Percentiles rank a stretch among this genome's conserved stretches.
Conservation (phyloP, 1,139 yeast species). For the Magnusiomyces clavatus region DNA sequence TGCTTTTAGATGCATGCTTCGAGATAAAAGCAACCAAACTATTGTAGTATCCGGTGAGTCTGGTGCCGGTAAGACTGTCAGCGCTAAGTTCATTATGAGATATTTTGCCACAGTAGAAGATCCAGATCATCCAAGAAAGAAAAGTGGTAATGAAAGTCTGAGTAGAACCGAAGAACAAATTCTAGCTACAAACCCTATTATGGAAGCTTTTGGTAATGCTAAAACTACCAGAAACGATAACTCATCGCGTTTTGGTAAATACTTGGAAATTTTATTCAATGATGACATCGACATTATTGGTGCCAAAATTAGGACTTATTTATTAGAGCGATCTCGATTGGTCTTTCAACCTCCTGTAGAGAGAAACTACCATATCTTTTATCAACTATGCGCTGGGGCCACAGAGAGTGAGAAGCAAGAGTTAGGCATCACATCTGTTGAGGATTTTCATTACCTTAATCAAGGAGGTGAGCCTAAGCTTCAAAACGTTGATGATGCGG, state of each 20-base stretch:
- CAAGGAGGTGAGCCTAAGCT: conserved; percentile 81
- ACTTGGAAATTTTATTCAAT: conserved; percentile 83
- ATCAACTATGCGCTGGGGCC: conserved; percentile 81
- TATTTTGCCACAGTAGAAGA: conserved; percentile 94
- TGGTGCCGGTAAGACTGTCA: conserved; percentile 97
- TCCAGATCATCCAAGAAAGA: conserved; percentile 35
- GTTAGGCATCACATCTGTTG: conserved; percentile 50
- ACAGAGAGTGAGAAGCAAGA: conserved; percentile 48
- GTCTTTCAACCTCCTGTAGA: conserved; percentile 87
- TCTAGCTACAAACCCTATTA: conserved; percentile 93
- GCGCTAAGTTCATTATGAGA: conserved; percentile 96
- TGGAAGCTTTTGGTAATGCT: conserved; percentile 99
- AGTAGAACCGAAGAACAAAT: conserved; percentile 91
- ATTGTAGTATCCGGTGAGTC: conserved; percentile 97
- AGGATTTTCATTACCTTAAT: conserved; percentile 72
- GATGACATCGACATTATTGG: conserved; percentile 73
- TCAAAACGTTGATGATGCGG: conserved; percentile 72
- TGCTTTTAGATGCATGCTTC: conserved; percentile 65
- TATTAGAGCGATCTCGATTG: conserved; percentile 86
- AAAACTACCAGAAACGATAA: conserved; percentile 96
- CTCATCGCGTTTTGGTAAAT: conserved; percentile 95
- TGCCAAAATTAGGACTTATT: conserved; percentile 86
- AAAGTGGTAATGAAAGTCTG: conserved; percentile 50
- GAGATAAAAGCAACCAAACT: conserved; percentile 80
- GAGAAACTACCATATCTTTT: conserved; percentile 92